phyloP scores from a whole-genome alignment of 2,329 filamentous ascomycete species.

The Colletotrichum sp. region DNA sequence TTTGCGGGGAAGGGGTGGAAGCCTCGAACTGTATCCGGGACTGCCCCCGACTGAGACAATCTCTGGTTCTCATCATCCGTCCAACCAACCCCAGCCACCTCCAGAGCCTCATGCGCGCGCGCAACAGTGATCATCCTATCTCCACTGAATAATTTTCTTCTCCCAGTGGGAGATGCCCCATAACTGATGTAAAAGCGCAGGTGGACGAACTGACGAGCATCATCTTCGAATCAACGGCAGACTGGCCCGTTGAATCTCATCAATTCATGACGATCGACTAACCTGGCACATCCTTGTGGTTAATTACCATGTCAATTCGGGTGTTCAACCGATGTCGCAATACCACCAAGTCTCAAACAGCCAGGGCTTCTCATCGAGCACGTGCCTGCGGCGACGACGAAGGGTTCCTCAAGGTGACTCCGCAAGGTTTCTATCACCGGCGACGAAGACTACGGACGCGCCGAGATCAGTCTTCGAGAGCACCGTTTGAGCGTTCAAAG shows the following conservation, averaged over 20 bases:
- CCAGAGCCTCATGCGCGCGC: slow-evolving; percentile 1
- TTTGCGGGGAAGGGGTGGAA: slow-evolving; percentile 20
- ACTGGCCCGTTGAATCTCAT: neutral
- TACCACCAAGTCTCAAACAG: neutral
- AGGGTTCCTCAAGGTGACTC: neutral
- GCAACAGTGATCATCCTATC: neutral
- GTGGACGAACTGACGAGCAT: neutral
- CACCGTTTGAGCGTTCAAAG: neutral
- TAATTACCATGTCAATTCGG: neutral
- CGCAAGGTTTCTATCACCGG: neutral
- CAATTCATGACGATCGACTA: neutral
- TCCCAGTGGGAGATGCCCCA: neutral
- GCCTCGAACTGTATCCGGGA: slow-evolving; percentile 1
- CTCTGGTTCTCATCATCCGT: slow-evolving; percentile 4
- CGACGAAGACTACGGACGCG: neutral
- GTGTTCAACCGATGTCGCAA: slow-evolving; percentile 16
- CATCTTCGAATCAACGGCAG: neutral
- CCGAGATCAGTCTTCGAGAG: neutral
- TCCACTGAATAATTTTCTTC: neutral
- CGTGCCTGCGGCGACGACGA: neutral
- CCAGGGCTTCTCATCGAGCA: neutral
- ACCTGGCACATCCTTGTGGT: neutral
- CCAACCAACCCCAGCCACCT: neutral
- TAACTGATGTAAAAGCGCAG: neutral
- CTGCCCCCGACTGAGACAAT: slow-evolving; percentile 18